Conservation (phyloP, 2,329 filamentous ascomycete species). For the Penicillium digitatum region DNA sequence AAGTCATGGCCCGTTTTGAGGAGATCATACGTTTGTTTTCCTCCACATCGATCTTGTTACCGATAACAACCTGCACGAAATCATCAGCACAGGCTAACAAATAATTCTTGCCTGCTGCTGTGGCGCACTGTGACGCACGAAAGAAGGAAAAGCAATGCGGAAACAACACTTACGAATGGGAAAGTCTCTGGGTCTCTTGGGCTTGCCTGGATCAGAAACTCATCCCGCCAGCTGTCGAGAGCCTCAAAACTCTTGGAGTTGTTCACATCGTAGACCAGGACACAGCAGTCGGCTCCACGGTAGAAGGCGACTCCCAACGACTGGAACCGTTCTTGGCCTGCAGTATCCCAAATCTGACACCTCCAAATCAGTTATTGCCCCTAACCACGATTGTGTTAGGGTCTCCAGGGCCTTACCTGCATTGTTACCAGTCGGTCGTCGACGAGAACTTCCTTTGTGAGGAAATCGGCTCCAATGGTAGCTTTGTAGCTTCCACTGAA, state of each 20-base stretch:
- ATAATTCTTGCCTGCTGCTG: not conserved
- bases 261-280: constrained; percentile 97
- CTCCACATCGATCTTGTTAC: constrained; percentile 98
- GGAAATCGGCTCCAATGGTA: constrained; percentile 96
- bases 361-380: constrained; percentile 8
- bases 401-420: constrained; percentile 61
- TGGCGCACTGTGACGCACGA: not conserved
- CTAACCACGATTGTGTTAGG: not conserved
- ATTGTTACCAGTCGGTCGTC: constrained; percentile 97
- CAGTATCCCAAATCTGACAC: constrained; percentile 88
- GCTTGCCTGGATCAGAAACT: constrained; percentile 95
- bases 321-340: constrained; percentile 95
- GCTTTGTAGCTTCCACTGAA: constrained; percentile 99
- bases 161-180: constrained; percentile 70
- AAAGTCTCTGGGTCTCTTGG: constrained; percentile 96
- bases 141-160: not conserved
- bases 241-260: constrained; percentile 99
- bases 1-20: constrained; percentile 92
- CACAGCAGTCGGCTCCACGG: constrained; percentile 94
- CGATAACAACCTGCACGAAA: constrained; percentile 70
- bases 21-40: constrained; percentile 97
- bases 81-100: constrained; percentile 10
- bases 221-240: constrained; percentile 95
- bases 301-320: constrained; percentile 97
- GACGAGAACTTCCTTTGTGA: constrained; percentile 95